These are phyloP conservation scores for Triadica sebifera DNA, from an alignment of 345 rosid genomes.

Conservation along the genomic window DNA sequence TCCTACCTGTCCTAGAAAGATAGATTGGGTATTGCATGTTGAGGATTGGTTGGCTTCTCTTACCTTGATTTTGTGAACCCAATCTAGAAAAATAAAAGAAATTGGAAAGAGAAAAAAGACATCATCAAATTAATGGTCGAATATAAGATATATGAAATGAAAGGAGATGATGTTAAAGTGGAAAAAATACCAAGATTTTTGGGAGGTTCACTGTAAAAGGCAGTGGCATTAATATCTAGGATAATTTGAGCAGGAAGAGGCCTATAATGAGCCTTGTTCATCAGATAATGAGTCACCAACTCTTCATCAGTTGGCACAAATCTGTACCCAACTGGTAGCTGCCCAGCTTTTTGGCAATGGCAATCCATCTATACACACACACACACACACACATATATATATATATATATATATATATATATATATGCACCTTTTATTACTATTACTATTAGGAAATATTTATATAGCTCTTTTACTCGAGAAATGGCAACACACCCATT, in stretches of 20 bases:
- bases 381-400: too few species aligned
- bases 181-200: too few species aligned
- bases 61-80: too few species aligned
- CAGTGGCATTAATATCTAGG: slow-evolving; percentile 9
- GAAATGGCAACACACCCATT: neutral
- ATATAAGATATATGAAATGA: too few species aligned
- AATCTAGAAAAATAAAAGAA: neutral
- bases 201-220: too few species aligned
- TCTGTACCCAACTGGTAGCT: slow-evolving; percentile 25
- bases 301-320: slow-evolving; percentile 38
- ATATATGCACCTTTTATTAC: too few species aligned
- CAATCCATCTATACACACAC: too few species aligned
- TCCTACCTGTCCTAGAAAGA: neutral
- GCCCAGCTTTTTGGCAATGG: neutral
- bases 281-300: slow-evolving; percentile 27
- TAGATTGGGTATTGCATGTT: neutral
- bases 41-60: neutral
- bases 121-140: too few species aligned
- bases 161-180: neutral
- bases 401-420: too few species aligned
- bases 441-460: neutral
- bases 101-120: neutral
- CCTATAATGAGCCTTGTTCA: slow-evolving; percentile 15
- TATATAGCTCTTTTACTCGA: neutral
- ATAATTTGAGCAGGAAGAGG: slow-evolving; percentile 14